Base-by-base conservation (phyloP, 805 yeast genomes). In the Myxozyma mucilagina region DNA sequence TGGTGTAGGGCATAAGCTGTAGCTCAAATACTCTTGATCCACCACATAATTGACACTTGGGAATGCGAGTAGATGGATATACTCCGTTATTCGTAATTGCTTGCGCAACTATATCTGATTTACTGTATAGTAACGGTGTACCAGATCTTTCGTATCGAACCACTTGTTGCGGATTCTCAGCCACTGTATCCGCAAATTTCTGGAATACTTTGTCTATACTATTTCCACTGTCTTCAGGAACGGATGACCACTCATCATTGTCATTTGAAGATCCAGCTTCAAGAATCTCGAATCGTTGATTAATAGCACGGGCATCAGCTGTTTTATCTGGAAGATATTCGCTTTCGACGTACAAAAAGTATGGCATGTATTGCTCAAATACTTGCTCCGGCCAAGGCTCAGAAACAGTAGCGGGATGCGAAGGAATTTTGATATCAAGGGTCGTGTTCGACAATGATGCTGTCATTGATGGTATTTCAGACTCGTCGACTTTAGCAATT, bases 1-100 rank as follows among this genome's bases (percentile, higher is more conserved):
- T 93, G 56, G 91, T 84, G 72, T 90, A 90, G 1, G 99, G 99
- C 97, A 93, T 93, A 57, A 94, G 73, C 72, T 94, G 99, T 60
- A 93, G 75, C 74, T 94, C 99, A 70, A 90, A 88, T 45, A 18
- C 86, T 79, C 38, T 85, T 74, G 66, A 55, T 3, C 67, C 59
- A 9, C 69, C 66, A 6, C 90, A 89, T 61, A 87, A 82, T 66
- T 76, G 84, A 1, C 82, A 80, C 3, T 89, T 88, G 0, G 96
- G 90, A 9, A 89, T 75, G 10, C 74, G 59, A 69, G 70, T 5
- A 65, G 69, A 45, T 10, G 67, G 61, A 35, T 47, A 59, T 8
- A 47, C 43, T 5, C 60, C 56, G 1, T 51, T 20, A 8, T 24
- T 20, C 10, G 49, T 35, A 13, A 84, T 76, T 48, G 80, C 75